Evolutionary conservation across 441 rosid species (phyloP).

Genomic region (Pelargonium cotyledonis): DNA sequence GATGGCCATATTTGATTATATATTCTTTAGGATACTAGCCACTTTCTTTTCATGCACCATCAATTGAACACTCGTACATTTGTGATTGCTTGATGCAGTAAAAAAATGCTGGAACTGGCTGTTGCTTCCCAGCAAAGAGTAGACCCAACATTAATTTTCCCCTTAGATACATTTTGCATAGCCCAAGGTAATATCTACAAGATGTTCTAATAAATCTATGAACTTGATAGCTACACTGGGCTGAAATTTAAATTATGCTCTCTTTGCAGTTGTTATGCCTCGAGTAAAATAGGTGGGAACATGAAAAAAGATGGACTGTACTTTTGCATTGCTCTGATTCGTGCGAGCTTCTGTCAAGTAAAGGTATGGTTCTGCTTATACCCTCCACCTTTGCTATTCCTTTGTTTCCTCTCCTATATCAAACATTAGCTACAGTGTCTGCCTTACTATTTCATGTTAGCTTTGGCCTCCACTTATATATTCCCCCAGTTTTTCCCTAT

Average conservation of each 20-base stretch:
- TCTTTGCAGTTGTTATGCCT: constrained; percentile 52
- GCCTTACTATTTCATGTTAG: not conserved
- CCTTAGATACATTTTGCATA: constrained; percentile 42
- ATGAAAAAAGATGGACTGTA: not conserved
- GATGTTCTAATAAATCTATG: not conserved
- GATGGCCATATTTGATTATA: not conserved
- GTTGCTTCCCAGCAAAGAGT: constrained; percentile 42
- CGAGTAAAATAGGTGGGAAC: constrained; percentile 26
- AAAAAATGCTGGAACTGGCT: constrained; percentile 32
- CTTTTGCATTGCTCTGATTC: constrained; percentile 5
- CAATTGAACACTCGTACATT: constrained; percentile 3
- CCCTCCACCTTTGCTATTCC: not conserved
- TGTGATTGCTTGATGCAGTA: constrained; percentile 39
- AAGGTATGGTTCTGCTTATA: constrained; percentile 2
- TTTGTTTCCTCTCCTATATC: not conserved
- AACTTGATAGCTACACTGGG: constrained; percentile 6
- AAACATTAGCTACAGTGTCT: not conserved
- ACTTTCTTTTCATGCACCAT: not conserved
- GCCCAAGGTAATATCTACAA: constrained; percentile 40
- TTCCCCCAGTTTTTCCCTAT: not conserved
- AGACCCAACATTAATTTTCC: constrained; percentile 45
- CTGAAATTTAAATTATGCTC: constrained; percentile 12
- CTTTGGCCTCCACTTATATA: not conserved
- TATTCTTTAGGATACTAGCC: not conserved
- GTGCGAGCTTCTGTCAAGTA: constrained; percentile 3